Evolutionary conservation across 116 monocot species (phyloP).

Genomic region (Iris pallida): DNA sequence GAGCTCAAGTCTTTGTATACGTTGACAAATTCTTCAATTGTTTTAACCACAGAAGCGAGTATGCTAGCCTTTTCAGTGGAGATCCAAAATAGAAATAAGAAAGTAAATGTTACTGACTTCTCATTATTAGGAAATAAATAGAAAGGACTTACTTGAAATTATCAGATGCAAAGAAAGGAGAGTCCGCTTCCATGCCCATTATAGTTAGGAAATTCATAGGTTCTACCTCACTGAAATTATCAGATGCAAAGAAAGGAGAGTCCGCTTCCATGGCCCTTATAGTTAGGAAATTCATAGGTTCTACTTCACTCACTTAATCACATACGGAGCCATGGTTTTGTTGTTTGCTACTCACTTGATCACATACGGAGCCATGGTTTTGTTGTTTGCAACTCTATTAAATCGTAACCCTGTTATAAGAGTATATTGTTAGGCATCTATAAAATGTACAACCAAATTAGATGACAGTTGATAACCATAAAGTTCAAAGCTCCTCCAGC

Average conservation of each 20-base stretch:
- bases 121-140: not conserved
- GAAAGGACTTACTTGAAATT: slow-evolving; percentile 66
- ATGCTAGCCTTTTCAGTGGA: slow-evolving; percentile 54
- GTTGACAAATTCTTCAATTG: slow-evolving; percentile 55
- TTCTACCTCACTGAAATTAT: too few species aligned
- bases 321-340: too few species aligned
- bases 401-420: slow-evolving; percentile 21
- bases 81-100: not conserved
- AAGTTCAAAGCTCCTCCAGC: not conserved
- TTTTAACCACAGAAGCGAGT: slow-evolving; percentile 48
- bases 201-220: slow-evolving; percentile 48
- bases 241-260: too few species aligned
- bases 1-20: slow-evolving; percentile 69
- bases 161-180: slow-evolving; percentile 62
- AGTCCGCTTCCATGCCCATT: slow-evolving; percentile 48
- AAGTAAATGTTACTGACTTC: not conserved
- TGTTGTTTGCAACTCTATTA: slow-evolving; percentile 40
- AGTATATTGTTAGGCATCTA: slow-evolving; percentile 1
- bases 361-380: slow-evolving; percentile 63
- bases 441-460: not conserved
- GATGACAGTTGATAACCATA: not conserved
- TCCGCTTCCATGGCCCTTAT: too few species aligned
- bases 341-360: slow-evolving; percentile 32
- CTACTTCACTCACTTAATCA: too few species aligned
- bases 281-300: too few species aligned